These are phyloP conservation scores for Boletus bicolor DNA, from an alignment of 768 basidiomycete species.

Conservation along the genomic window DNA sequence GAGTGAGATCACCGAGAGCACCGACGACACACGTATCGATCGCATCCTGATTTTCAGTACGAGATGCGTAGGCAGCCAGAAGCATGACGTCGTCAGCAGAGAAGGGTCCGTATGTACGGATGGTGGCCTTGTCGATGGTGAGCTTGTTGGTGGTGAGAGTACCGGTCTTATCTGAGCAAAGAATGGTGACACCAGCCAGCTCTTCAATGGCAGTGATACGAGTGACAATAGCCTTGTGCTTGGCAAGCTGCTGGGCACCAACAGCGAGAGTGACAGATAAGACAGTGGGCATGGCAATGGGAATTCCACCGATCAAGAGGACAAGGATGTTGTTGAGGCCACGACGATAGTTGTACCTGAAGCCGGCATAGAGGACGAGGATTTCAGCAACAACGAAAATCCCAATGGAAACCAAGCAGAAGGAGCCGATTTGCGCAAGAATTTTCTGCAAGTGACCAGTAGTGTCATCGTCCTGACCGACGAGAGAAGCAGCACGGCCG, in stretches of 20 bases:
- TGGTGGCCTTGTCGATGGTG: slow-evolving; percentile 90
- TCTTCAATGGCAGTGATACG: slow-evolving; percentile 99
- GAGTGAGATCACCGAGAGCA: slow-evolving; percentile 66
- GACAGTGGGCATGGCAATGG: slow-evolving; percentile 99
- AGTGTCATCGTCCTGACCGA: slow-evolving; percentile 96
- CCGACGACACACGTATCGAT: slow-evolving; percentile 87
- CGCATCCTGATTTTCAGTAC: slow-evolving; percentile 98
- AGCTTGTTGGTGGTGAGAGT: slow-evolving; percentile 99
- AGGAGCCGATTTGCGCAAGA: slow-evolving; percentile 95
- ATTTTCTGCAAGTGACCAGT: slow-evolving; percentile 99
- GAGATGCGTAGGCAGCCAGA: slow-evolving; percentile 92
- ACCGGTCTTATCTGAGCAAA: slow-evolving; percentile 99
- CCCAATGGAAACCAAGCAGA: slow-evolving; percentile 95
- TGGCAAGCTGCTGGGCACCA: slow-evolving; percentile 97
- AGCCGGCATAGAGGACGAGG: slow-evolving; percentile 88
- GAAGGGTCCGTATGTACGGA: slow-evolving; percentile 88
- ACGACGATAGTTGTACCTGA: slow-evolving; percentile 86
- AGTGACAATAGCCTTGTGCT: slow-evolving; percentile 99
- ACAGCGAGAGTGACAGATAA: slow-evolving; percentile 97
- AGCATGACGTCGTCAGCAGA: slow-evolving; percentile 88
- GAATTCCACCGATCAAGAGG: slow-evolving; percentile 99
- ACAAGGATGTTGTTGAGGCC: slow-evolving; percentile 98
- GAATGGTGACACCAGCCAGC: slow-evolving; percentile 95
- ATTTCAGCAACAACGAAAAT: slow-evolving; percentile 95
- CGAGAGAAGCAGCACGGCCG: slow-evolving; percentile 96